Percentiles rank a stretch among this genome's conserved stretches.
Conservation (phyloP, 306 rosid species). For the Alnus rubra region DNA sequence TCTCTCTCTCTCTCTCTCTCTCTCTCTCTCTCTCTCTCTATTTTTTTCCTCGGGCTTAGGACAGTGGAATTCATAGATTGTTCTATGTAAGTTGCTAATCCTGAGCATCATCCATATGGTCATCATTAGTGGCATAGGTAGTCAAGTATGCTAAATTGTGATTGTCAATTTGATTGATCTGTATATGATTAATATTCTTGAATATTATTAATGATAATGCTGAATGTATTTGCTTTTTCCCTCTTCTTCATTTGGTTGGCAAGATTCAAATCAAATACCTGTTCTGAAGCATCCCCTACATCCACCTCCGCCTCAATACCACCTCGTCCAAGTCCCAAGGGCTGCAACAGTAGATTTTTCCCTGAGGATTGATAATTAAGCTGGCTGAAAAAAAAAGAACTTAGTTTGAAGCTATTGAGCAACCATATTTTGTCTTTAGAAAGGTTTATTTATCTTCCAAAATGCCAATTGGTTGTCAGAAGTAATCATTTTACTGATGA, state of each 20-base stretch:
- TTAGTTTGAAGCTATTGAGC: no score
- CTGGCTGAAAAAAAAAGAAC: neutral
- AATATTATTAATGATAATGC: neutral
- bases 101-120: neutral
- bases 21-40: neutral
- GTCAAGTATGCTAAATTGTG: neutral
- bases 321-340: neutral
- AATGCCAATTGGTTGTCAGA: neutral
- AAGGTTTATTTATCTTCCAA: neutral
- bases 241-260: neutral
- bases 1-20: no score
- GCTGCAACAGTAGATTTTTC: neutral
- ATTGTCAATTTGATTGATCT: neutral
- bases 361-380: neutral
- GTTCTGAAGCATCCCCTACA: neutral
- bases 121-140: neutral
- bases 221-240: neutral
- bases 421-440: neutral
- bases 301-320: neutral
- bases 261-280: neutral
- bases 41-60: neutral
- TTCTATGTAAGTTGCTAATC: neutral
- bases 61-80: neutral
- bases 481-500: neutral
- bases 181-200: neutral